A percentile compares a stretch with the other conserved stretches of the same genome.
Conservation (phyloP, 805 yeast genomes). For the Maudiozyma bulderi region DNA sequence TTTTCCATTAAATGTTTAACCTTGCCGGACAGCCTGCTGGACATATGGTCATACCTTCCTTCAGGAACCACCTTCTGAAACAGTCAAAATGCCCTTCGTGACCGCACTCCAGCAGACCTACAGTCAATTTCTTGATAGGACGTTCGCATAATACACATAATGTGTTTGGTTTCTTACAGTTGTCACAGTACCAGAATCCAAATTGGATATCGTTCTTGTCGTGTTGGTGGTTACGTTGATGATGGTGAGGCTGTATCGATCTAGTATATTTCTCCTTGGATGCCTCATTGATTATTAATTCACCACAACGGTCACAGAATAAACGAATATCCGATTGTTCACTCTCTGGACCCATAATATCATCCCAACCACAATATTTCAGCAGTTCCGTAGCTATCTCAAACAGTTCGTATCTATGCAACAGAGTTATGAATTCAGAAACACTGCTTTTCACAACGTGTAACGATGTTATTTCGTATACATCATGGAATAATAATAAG, state of each 20-base stretch:
- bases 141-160: slow-evolving; percentile 72
- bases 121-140: slow-evolving; percentile 63
- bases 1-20: neutral
- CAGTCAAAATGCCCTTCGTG: slow-evolving; percentile 83
- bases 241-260: slow-evolving; percentile 9
- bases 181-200: slow-evolving; percentile 82
- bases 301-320: slow-evolving; percentile 53
- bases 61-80: slow-evolving; percentile 65
- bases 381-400: slow-evolving; percentile 28
- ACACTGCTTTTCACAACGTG: slow-evolving; percentile 23
- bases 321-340: slow-evolving; percentile 37
- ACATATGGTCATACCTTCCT: slow-evolving; percentile 55
- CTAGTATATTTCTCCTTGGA: slow-evolving; percentile 33
- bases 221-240: neutral
- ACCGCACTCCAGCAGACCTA: slow-evolving; percentile 62
- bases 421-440: slow-evolving; percentile 22
- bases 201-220: slow-evolving; percentile 22
- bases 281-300: slow-evolving; percentile 49
- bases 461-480: slow-evolving; percentile 18
- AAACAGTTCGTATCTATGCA: slow-evolving; percentile 28
- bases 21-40: slow-evolving; percentile 56
- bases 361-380: slow-evolving; percentile 28
- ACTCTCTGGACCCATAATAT: slow-evolving; percentile 19
- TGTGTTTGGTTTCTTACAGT: slow-evolving; percentile 49
- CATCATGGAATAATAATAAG: slow-evolving; percentile 24